Evolutionary conservation across 768 basidiomycete species (phyloP), one percentile per base, ranked within the genome.

Genomic region (Leccinum boreale): DNA sequence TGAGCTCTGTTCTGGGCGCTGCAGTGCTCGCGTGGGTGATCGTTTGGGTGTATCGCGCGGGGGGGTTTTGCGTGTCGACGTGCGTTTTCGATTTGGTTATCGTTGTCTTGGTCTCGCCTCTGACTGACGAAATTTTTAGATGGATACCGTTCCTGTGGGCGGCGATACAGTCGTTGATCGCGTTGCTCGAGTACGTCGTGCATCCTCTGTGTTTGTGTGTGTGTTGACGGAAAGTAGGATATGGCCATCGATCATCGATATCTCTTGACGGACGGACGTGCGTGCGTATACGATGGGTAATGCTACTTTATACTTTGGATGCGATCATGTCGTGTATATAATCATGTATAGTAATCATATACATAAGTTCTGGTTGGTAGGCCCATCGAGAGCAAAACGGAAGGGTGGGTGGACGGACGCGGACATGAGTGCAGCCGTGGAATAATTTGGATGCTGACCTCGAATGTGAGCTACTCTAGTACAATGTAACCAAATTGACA

Each of bases 101-200:
- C 19, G 59, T 52, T n/a, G n/a, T 31, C 21, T 46, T 21, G 44
- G 19, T 12, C n/a, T 45, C 5, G 44, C 12, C 19, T 1, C 14
- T 46, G 46, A 24, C 46, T 15, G 14, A 23, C 17, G 47, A 28
- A 4, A 5, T 6, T 5, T 1, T 17, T 21, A 59, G 54, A 26
- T 78, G 78, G 79, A 64, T 79, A 23, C 78, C 79, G 11, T 78
- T 78, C 51, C 53, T 78, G 15, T 74, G 75, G 59, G 79, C 73
- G 3, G 65, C 76, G 52, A 70, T 80, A 46, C 75, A 77, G 55
- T 70, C 72, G n/a, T 65, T 77, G 6, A 62, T 79, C 15, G 72
- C 73, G 14, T 63, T 79, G 54, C 70, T 79, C 28, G 77, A 73
- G 78, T 79, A 49, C 1, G 62, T 50, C 39, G 14, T 5, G 44